Evolutionary conservation across 257 asterid genomes (phyloP).

Genomic region (Solanum pinnatisectum): DNA sequence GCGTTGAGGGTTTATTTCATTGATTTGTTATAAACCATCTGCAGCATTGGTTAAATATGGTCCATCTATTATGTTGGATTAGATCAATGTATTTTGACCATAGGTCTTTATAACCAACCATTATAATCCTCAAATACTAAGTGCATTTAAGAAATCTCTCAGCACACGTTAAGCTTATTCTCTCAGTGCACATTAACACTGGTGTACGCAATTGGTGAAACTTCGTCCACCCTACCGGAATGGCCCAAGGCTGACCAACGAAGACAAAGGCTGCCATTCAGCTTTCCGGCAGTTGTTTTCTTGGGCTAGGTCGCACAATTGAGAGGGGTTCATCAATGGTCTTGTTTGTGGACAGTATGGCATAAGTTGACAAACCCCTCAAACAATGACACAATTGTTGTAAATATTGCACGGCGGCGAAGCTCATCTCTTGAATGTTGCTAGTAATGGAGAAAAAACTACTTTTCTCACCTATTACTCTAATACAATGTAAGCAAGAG

Average conservation of each 20-base stretch:
- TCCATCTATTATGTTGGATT: neutral
- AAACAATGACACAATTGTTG: neutral
- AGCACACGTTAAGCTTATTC: neutral
- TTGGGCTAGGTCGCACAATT: neutral
- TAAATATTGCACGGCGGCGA: neutral
- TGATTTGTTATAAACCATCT: neutral
- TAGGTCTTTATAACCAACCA: neutral
- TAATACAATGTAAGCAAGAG: neutral
- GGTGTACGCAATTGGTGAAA: neutral
- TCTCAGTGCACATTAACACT: neutral
- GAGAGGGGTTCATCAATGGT: neutral
- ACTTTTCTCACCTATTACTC: neutral
- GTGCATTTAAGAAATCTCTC: neutral
- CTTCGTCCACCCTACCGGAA: neutral
- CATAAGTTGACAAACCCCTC: neutral
- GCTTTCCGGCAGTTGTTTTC: neutral
- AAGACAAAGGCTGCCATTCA: neutral
- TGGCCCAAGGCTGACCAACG: neutral
- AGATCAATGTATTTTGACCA: neutral
- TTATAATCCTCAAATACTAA: neutral
- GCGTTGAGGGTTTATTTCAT: neutral
- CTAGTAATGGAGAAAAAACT: neutral
- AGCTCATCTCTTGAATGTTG: neutral
- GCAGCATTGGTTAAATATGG: neutral
- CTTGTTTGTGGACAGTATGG: neutral